Conservation (phyloP, 306 rosid genomes). For the Lotus japonicus region DNA sequence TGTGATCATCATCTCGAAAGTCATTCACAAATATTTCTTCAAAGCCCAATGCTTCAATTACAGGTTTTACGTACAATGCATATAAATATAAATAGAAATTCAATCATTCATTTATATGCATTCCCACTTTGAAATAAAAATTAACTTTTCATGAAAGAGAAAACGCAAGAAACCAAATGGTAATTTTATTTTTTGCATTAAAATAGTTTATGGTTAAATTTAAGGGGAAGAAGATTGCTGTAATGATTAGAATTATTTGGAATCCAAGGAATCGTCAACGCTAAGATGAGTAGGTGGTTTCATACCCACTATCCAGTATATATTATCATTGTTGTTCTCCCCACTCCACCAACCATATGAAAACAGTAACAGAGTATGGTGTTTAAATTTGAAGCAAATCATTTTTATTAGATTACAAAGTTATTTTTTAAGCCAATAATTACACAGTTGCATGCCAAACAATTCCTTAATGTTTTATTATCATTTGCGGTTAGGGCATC, state of each 20-base stretch:
- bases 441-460: slow-evolving; percentile 31
- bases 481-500: slow-evolving; percentile 26
- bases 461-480: slow-evolving; percentile 15
- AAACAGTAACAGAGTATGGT: slow-evolving; percentile 7
- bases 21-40: too few species aligned
- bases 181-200: not conserved
- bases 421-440: slow-evolving; percentile 24
- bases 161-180: not conserved
- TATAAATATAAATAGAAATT: too few species aligned
- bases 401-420: slow-evolving; percentile 26
- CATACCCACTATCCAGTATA: slow-evolving; percentile 40
- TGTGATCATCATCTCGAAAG: too few species aligned
- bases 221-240: slow-evolving; percentile 22
- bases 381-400: slow-evolving; percentile 29
- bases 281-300: slow-evolving; percentile 43
- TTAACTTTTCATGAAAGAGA: not conserved
- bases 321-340: slow-evolving; percentile 41
- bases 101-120: too few species aligned
- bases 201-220: not conserved
- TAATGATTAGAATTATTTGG: slow-evolving; percentile 29
- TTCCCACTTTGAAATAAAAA: too few species aligned
- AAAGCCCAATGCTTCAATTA: too few species aligned
- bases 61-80: too few species aligned
- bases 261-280: slow-evolving; percentile 33
- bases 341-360: slow-evolving; percentile 46